A percentile compares a stretch with the other conserved stretches of the same genome.
These are phyloP conservation scores for Diaporthe batatas DNA, from an alignment of 2,329 filamentous ascomycete genomes.

Conservation along the genomic window DNA sequence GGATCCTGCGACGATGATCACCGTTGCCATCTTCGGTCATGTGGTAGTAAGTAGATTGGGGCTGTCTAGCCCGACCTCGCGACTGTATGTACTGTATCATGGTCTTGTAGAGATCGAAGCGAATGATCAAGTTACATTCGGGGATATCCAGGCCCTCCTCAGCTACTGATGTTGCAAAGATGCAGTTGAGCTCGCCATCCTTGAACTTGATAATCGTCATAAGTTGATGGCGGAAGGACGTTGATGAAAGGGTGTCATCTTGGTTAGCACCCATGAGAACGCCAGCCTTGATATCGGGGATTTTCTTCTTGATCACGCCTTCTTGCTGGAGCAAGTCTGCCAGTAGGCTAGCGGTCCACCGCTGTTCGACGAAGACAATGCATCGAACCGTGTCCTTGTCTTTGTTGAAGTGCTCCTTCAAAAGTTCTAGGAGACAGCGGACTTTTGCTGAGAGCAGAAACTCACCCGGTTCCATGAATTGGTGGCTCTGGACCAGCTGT, in stretches of 20 bases:
- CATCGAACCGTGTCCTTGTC: constrained; percentile 71
- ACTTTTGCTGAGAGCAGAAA: constrained; percentile 80
- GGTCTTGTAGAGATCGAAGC: constrained; percentile 90
- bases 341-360: constrained; percentile 82
- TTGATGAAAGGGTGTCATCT: constrained; percentile 69
- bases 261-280: constrained; percentile 67
- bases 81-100: constrained; percentile 97
- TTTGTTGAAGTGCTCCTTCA: constrained; percentile 73
- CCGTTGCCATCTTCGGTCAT: constrained; percentile 83
- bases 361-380: constrained; percentile 88
- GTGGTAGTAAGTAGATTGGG: constrained; percentile 83
- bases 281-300: constrained; percentile 70
- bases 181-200: constrained; percentile 70
- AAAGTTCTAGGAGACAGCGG: constrained; percentile 68
- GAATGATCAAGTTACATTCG: constrained; percentile 74
- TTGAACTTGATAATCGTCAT: constrained; percentile 76
- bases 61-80: constrained; percentile 84
- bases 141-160: constrained; percentile 78
- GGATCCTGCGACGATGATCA: constrained; percentile 68
- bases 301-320: constrained; percentile 63
- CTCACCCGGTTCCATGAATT: constrained; percentile 54
- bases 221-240: constrained; percentile 81
- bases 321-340: constrained; percentile 73
- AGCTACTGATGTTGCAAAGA: constrained; percentile 76
- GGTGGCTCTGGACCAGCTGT: constrained; percentile 65